Conservation (phyloP, 495 filamentous ascomycete genomes). For the Daldinia bambusicola region DNA sequence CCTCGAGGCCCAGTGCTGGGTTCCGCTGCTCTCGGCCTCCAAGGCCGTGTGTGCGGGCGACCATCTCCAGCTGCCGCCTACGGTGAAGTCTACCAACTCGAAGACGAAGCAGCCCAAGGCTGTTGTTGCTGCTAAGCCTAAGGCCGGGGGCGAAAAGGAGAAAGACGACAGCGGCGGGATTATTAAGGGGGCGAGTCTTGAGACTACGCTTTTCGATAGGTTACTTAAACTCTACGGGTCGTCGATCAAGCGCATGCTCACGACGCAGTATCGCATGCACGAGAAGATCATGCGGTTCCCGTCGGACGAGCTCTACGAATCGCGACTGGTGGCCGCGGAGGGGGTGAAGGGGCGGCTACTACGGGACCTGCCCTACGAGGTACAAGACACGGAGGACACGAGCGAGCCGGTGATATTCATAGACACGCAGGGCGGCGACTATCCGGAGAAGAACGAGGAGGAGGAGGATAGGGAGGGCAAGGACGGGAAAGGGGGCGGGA, state of each 20-base stretch:
- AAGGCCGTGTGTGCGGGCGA: conserved; percentile 95
- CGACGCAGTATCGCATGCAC: conserved; percentile 99
- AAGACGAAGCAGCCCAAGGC: conserved; percentile 36
- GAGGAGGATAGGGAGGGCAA: conserved; percentile 33
- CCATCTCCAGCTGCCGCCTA: conserved; percentile 93
- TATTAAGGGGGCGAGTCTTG: conserved; percentile 68
- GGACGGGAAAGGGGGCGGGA: conserved; percentile 48
- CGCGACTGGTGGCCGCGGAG: conserved; percentile 79
- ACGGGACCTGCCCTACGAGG: conserved; percentile 79
- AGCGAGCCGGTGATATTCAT: conserved; percentile 88
- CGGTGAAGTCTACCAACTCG: conserved; percentile 82
- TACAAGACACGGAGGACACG: conserved; percentile 87
- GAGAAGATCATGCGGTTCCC: conserved; percentile 94
- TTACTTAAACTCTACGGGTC: conserved; percentile 83
- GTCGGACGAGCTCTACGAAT: conserved; percentile 86
- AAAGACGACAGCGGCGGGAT: conserved; percentile 28
- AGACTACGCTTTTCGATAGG: conserved; percentile 90
- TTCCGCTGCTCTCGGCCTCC: conserved; percentile 80
- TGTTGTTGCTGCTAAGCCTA: conserved; percentile 36
- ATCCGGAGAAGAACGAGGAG: conserved; percentile 62
- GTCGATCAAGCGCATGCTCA: conserved; percentile 90
- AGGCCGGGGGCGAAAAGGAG: conserved; percentile 44
- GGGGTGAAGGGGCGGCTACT: conserved; percentile 78
- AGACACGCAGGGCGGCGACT: conserved; percentile 96
- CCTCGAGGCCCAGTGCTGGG: conserved; percentile 97